Conservation (phyloP, 2,329 filamentous ascomycete species). For the Pyricularia sp. region DNA sequence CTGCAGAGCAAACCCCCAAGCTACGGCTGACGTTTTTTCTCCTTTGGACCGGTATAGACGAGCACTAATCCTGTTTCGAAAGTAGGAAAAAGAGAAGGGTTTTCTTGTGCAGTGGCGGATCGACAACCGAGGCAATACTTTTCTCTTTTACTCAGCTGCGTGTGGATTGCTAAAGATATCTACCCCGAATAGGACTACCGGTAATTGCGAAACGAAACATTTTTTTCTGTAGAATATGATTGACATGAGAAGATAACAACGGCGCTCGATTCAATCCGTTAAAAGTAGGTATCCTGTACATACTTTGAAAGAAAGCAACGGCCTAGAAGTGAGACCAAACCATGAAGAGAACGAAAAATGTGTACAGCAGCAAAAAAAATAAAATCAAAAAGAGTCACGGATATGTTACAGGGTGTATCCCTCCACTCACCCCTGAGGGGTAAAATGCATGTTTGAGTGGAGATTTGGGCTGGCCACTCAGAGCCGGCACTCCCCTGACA, state of each 20-base stretch:
- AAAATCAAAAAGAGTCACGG: background rate
- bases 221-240: no score
- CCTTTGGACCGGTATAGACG: background rate
- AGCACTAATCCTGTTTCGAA: background rate
- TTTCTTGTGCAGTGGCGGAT: background rate
- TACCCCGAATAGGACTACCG: background rate
- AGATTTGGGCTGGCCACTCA: conserved; percentile 1
- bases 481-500: background rate
- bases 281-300: background rate
- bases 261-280: background rate
- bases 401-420: background rate
- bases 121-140: background rate
- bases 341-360: background rate
- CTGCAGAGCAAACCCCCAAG: background rate
- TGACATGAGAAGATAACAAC: background rate
- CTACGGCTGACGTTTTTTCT: background rate
- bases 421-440: background rate
- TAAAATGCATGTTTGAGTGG: background rate
- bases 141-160: background rate
- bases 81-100: background rate
- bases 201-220: background rate
- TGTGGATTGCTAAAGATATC: background rate
- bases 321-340: background rate
- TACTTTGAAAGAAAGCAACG: background rate
- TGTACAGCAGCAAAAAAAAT: no score